Conservation (phyloP, 169 alveolate species). For the Eimeria necatrix region DNA sequence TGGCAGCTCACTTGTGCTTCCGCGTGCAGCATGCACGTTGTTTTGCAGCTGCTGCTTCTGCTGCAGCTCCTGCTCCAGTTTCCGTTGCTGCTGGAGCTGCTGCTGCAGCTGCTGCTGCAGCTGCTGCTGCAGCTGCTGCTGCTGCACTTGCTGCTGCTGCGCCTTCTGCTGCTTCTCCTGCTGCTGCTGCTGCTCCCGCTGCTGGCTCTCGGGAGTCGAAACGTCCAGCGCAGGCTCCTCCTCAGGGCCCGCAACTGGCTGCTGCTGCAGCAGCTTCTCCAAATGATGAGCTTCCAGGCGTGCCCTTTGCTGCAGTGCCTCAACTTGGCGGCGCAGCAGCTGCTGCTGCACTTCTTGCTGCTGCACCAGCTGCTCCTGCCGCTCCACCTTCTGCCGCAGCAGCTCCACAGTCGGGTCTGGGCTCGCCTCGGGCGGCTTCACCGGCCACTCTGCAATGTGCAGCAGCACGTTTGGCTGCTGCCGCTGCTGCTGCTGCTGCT, state of each 20-base stretch:
- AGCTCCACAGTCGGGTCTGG: not conserved
- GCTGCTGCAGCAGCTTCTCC: conserved; percentile 27
- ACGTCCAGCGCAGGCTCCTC: not conserved
- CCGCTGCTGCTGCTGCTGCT: not conserved
- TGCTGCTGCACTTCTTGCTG: conserved; percentile 12
- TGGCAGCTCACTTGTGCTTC: not conserved
- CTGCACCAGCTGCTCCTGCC: conserved; percentile 33
- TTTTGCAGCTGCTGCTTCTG: conserved; percentile 28
- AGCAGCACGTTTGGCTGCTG: not conserved
- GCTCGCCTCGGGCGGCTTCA: not conserved
- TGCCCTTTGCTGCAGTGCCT: conserved; percentile 30
- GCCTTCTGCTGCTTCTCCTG: not conserved
- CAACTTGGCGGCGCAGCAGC: not conserved
- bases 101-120: not conserved
- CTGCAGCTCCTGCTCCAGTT: not conserved
- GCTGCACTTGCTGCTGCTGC: not conserved
- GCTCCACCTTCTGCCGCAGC: conserved; percentile 59
- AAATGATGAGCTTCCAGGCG: conserved; percentile 51
- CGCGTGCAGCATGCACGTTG: too few species aligned
- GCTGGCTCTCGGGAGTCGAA: not conserved
- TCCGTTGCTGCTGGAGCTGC: not conserved
- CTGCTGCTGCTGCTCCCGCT: not conserved
- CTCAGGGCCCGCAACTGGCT: not conserved
- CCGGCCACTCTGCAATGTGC: conserved; percentile 29
- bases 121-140: conserved; percentile 1